A percentile compares a stretch with the other conserved stretches of the same genome.
These are phyloP conservation scores for Lyophyllum decastes DNA, from an alignment of 768 basidiomycete genomes.

Conservation along the genomic window DNA sequence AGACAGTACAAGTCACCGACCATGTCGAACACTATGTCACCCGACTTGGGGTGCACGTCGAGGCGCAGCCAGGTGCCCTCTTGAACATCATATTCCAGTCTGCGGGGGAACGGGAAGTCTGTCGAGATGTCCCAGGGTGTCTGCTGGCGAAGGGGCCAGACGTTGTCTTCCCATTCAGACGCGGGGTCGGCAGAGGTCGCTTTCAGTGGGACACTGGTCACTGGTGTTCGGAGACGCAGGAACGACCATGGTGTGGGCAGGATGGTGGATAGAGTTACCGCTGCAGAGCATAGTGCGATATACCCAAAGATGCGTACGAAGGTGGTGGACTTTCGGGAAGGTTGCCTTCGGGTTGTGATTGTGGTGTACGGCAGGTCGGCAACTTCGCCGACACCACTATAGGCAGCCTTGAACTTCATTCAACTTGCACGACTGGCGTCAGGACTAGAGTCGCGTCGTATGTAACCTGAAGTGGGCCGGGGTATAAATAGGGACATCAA, in stretches of 20 bases:
- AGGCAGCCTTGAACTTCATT: slow-evolving; percentile 14
- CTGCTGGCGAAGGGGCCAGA: slow-evolving; percentile 64
- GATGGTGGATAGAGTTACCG: slow-evolving; percentile 32
- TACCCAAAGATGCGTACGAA: slow-evolving; percentile 18
- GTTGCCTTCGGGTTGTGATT: slow-evolving; percentile 1
- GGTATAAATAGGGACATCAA: not conserved
- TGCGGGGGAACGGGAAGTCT: slow-evolving; percentile 69
- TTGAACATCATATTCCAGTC: slow-evolving; percentile 63
- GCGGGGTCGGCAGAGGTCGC: slow-evolving; percentile 29
- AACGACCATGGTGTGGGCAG: slow-evolving; percentile 37
- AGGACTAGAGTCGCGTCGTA: not conserved
- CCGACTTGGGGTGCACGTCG: slow-evolving; percentile 68
- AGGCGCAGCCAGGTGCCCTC: slow-evolving; percentile 79
- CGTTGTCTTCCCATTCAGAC: slow-evolving; percentile 47
- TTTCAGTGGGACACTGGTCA: slow-evolving; percentile 20
- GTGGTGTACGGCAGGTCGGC: slow-evolving; percentile 9
- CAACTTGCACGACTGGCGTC: not conserved
- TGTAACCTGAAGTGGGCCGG: not conserved
- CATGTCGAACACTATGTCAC: slow-evolving; percentile 78
- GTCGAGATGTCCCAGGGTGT: slow-evolving; percentile 77
- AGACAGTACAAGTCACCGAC: slow-evolving; percentile 75
- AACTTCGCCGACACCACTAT: not conserved
- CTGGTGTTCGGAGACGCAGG: slow-evolving; percentile 13
- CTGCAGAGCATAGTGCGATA: slow-evolving; percentile 31
- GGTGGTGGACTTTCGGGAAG: slow-evolving; percentile 6